Conservation (phyloP, 2,329 filamentous ascomycete genomes). For the Tolypocladium paradoxum region DNA sequence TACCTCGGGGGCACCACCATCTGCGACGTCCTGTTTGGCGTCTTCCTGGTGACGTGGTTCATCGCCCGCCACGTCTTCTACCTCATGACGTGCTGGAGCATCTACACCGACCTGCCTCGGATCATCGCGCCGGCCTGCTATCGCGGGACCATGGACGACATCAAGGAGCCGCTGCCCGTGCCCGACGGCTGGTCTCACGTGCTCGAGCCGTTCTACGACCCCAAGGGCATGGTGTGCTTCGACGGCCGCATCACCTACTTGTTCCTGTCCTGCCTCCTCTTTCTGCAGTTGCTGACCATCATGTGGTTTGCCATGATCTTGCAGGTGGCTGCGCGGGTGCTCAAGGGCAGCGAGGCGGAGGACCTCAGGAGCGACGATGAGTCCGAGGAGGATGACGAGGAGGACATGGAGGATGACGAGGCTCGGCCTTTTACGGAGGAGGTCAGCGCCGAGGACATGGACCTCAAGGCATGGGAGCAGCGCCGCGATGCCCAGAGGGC, state of each 20-base stretch:
- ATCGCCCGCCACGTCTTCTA: constrained; percentile 74
- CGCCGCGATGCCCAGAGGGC: constrained; percentile 41
- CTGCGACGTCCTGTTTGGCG: constrained; percentile 74
- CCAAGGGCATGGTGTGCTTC: constrained; percentile 69
- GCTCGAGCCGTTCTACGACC: constrained; percentile 61
- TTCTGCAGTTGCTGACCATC: constrained; percentile 69
- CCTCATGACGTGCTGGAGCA: constrained; percentile 68
- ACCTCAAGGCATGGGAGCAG: constrained; percentile 38
- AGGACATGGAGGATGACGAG: background rate
- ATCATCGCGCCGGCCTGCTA: constrained; percentile 64
- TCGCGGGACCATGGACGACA: constrained; percentile 41
- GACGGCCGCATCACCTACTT: constrained; percentile 62
- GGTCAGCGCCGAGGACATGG: background rate
- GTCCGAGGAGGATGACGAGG: constrained; percentile 33
- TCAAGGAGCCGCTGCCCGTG: constrained; percentile 41
- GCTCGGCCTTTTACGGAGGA: background rate
- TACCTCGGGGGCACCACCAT: constrained; percentile 66
- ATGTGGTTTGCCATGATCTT: constrained; percentile 88
- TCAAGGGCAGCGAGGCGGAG: constrained; percentile 67
- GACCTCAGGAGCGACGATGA: constrained; percentile 85
- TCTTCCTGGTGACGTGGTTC: constrained; percentile 83
- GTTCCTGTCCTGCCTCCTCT: constrained; percentile 67
- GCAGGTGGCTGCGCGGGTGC: constrained; percentile 66
- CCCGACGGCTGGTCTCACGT: constrained; percentile 49
- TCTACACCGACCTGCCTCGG: constrained; percentile 54